Evolutionary conservation across 2,329 filamentous ascomycete species (phyloP).

Genomic region (Amylocarpus encephaloides): DNA sequence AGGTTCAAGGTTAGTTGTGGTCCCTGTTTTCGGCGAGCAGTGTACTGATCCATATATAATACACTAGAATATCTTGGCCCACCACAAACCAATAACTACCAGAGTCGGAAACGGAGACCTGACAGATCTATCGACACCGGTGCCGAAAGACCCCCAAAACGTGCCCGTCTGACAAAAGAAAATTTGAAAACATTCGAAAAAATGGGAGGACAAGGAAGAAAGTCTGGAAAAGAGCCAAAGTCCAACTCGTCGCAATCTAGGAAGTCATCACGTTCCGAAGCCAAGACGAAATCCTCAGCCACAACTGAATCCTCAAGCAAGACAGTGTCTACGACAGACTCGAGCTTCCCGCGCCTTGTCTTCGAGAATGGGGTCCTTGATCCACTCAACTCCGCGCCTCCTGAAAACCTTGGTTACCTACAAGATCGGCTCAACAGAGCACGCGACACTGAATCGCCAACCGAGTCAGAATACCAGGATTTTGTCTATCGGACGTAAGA

Average conservation of each 20-base stretch:
- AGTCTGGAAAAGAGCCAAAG: conserved; percentile 7
- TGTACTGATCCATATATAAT: too few relatives aligned
- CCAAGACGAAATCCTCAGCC: too few relatives aligned
- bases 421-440: conserved; percentile 5
- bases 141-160: conserved; percentile 1
- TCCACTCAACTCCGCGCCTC: conserved; percentile 3
- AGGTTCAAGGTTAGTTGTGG: too few relatives aligned
- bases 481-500: conserved; percentile 3
- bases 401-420: conserved; percentile 1
- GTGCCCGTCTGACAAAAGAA: not conserved
- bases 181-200: conserved; percentile 6
- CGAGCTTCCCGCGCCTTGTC: conserved; percentile 1
- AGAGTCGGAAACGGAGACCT: too few relatives aligned
- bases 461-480: conserved; percentile 8
- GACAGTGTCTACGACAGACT: conserved; percentile 6
- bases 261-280: not conserved
- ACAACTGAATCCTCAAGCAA: too few relatives aligned
- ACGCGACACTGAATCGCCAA: conserved; percentile 7
- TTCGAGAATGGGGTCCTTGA: conserved; percentile 9
- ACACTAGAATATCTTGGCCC: too few relatives aligned
- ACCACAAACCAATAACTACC: too few relatives aligned
- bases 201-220: not conserved
- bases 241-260: not conserved
- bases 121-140: too few relatives aligned
- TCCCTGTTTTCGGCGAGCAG: too few relatives aligned